A percentile compares a stretch with the other conserved stretches of the same genome.
Evolutionary conservation across 331 rosid genomes (phyloP).

Genomic region (Arachis monticola): DNA sequence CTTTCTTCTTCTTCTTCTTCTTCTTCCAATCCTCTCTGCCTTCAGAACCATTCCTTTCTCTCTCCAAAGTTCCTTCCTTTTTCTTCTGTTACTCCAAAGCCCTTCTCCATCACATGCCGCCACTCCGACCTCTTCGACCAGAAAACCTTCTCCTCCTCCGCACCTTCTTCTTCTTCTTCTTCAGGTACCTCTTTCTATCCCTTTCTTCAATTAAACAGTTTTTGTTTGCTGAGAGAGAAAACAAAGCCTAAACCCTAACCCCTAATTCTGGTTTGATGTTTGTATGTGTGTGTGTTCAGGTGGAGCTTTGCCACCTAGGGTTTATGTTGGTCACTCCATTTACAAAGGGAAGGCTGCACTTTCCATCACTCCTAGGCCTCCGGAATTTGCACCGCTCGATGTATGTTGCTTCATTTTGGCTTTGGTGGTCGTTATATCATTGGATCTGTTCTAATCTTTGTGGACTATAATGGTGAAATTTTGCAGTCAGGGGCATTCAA

Average conservation of each 20-base stretch:
- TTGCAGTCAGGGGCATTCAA: slow-evolving; percentile 89
- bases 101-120: slow-evolving; percentile 58
- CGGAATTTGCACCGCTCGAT: slow-evolving; percentile 72
- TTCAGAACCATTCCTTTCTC: slow-evolving; percentile 21
- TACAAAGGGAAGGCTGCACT: slow-evolving; percentile 98
- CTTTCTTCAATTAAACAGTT: neutral
- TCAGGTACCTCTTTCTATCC: slow-evolving; percentile 29
- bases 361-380: slow-evolving; percentile 80
- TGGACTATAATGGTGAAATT: slow-evolving; percentile 23
- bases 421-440: neutral
- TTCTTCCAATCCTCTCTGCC: slow-evolving; percentile 33
- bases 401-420: slow-evolving; percentile 49
- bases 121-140: slow-evolving; percentile 62
- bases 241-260: neutral
- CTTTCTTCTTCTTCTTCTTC: slow-evolving; percentile 36
- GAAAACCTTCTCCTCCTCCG: slow-evolving; percentile 39
- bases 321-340: slow-evolving; percentile 87
- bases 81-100: slow-evolving; percentile 31
- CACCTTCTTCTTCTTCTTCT: slow-evolving; percentile 28
- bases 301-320: slow-evolving; percentile 69
- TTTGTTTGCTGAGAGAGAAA: slow-evolving; percentile 17
- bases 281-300: slow-evolving; percentile 46
- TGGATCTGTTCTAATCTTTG: slow-evolving; percentile 20
- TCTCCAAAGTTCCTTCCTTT: slow-evolving; percentile 32
- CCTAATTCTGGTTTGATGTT: slow-evolving; percentile 4